Base-by-base conservation (phyloP, 192 early-diverging fungal genomes). In the Coemansia sp. region DNA sequence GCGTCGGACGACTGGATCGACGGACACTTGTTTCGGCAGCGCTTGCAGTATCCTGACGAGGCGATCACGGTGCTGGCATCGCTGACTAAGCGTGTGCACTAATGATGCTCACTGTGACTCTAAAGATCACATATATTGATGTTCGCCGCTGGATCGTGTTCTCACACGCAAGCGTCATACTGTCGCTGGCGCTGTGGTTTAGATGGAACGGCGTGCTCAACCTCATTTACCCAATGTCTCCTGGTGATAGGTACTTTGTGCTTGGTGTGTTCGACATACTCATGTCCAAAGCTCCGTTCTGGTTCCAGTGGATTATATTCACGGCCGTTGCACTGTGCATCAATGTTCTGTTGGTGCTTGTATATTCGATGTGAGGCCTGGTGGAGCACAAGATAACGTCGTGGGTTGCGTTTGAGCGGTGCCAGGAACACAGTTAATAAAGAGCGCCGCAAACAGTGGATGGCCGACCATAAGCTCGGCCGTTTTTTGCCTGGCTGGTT, bases 71-170 rank as follows among this genome's bases (percentile, higher is more conserved):
- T 82, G 57, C 79, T 73, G 1, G 79, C 79, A n/a, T 82, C 79
- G 53, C 66, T 82, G 62, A 82, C 79, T 0, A 82, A 82, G 66
- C 72, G 79, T 38, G 79, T 82, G 69, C 79, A 82, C 69, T 82
- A 35, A 82, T 87, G 72, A 84, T 90, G 2, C 55, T 90, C 32
- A 73, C 88, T 1, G 89, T 89, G 1, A 90, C 89, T 1, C 60
- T 89, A 59, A 89, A 90, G 72, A 85, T 90, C 47, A 84, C 87
- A 6, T 90, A 89, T 32, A 54, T 90, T 14, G 89, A 90, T 61
- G 84, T 83, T 35, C 88, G 87, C 53, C 84, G 85, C 37, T 86
- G 86, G 83, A 80, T 85, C 15, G 57, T 83, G 22, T 71, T 88
- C 10, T 82, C 89, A 25, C 88, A 89, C 54, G 7, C 84, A 49